Base-by-base conservation (phyloP, 2,329 filamentous ascomycete species). In the Aspergillus sp. region DNA sequence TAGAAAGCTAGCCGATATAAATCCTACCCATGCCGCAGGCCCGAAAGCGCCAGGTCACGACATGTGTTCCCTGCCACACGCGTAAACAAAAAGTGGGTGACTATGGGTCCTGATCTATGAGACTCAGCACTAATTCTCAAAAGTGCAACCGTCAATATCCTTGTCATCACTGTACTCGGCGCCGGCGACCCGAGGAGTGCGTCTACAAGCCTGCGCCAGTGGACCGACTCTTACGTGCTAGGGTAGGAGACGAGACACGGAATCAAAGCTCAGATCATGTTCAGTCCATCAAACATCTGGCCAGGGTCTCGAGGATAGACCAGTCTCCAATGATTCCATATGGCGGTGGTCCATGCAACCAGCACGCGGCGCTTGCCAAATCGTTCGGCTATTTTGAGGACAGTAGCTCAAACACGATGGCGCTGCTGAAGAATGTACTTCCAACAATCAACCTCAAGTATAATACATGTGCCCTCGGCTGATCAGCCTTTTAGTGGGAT, bases 301-400 rank as follows among this genome's bases (percentile, higher is more conserved):
- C 8, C 27, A 3, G 8, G 1, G 27, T 30, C 3, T 30, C 27
- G 27, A 30, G 11, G 27, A 4, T 9, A 30, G 9, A 11, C 9
- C 27, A 30, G 3, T 11, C 27, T 30, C 8, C 27, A 30, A 30
- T 30, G 0, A 4, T 30, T 30, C 27, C 27, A 30, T 30, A 30
- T 9, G 9, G 9, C 9, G 27, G 9, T 4, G 27, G 15, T 40
- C 39, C 41, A 8, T 8, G n/a, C 12, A 40, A 8, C 41, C 20
- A 19, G 27, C 47, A 33, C 39, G 55, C 52, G n/a, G 19, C 40
- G 6, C 27, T 58, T 7, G 27, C 53, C 15, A 20, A 53, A 12
- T 39, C 33, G 8, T 59, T 59, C 33, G 57, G 57, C 20, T 59
- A 59, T 33, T 59, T 56, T 41, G 57, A 59, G 41, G 47, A 56